Evolutionary conservation across 331 rosid species (phyloP), one percentile per base, ranked within the genome.

Genomic region (Rosa hybrid): DNA sequence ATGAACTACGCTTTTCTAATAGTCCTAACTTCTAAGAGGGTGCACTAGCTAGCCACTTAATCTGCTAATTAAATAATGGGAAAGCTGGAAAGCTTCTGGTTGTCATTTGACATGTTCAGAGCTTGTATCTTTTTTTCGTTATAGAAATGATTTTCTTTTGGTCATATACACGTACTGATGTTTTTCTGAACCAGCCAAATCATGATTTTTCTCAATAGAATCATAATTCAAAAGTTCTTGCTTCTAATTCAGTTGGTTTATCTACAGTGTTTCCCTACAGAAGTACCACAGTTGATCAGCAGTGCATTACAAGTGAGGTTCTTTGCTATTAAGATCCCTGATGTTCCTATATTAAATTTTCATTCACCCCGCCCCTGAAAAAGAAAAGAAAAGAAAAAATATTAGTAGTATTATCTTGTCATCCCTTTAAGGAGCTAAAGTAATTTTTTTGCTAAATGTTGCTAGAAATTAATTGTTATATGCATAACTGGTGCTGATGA

Each of bases 401-500:
- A 34, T 34, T 11, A 59, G 27, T 23, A 8, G 39, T 74, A 2
- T n/a, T 4, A 41, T 59, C 39, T 41, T 75, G 23, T 75, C 8
- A 59, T 60, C 12, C 63, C 44, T 70, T 71, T 64, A 48, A 60
- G 78, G 56, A 68, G 68, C 77, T 78, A 34, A 64, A 51, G 60
- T 75, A 21, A 10, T 16, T 59, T 75, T 44, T 77, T 54, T 78
- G 76, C 80, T 83, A 10, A 12, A 74, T 86, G 71, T 81, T 72
- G 74, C 74, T 82, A 95, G 98, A 95, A 91, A 91, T 84, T 95
- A 77, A 82, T 89, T 82, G 89, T 89, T 71, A 74, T 89, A 71
- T 91, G 98, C 87, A 87, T 93, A 89, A 89, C 89, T 81, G 98
- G 98, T 75, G 93, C 94, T 85, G 98, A 95, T 79, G 96, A 95